phyloP scores from a whole-genome alignment of 768 basidiomycete genomes.

The Gymnopilus dilepis region DNA sequence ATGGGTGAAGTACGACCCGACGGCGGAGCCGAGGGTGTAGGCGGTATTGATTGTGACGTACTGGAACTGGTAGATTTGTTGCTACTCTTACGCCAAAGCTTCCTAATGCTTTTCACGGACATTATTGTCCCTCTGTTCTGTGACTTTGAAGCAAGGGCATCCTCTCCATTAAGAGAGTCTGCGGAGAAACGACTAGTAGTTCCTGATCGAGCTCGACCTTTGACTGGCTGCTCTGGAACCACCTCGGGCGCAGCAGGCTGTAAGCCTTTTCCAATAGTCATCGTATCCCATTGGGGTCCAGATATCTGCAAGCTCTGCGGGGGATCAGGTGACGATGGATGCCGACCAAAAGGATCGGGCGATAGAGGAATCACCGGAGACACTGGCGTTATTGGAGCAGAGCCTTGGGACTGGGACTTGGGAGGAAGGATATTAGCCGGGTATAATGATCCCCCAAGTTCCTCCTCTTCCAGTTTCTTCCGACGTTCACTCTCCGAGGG shows the following conservation, averaged over 20 bases:
- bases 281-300: conserved; percentile 49
- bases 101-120: conserved; percentile 75
- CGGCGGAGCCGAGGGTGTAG: conserved; percentile 27
- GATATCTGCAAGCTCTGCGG: conserved; percentile 29
- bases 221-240: conserved; percentile 15
- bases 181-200: conserved; percentile 76
- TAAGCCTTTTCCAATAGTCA: conserved; percentile 25
- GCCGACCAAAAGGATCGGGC: conserved; percentile 82
- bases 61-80: conserved; percentile 48
- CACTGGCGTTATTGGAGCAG: conserved; percentile 38
- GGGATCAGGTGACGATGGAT: conserved; percentile 53
- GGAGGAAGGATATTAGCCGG: conserved; percentile 38
- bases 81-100: conserved; percentile 79
- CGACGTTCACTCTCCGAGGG: conserved; percentile 53
- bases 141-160: conserved; percentile 37
- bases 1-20: conserved; percentile 39
- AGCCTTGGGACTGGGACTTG: conserved; percentile 26
- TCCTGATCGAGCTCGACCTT: conserved; percentile 27
- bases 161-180: conserved; percentile 62
- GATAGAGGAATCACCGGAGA: conserved; percentile 83
- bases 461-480: conserved; percentile 56
- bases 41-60: conserved; percentile 51
- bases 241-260: neutral
- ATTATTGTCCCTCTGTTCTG: conserved; percentile 62
- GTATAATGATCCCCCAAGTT: conserved; percentile 46